phyloP scores from a whole-genome alignment of 2,329 filamentous ascomycete species.

The Epichloe sp. region DNA sequence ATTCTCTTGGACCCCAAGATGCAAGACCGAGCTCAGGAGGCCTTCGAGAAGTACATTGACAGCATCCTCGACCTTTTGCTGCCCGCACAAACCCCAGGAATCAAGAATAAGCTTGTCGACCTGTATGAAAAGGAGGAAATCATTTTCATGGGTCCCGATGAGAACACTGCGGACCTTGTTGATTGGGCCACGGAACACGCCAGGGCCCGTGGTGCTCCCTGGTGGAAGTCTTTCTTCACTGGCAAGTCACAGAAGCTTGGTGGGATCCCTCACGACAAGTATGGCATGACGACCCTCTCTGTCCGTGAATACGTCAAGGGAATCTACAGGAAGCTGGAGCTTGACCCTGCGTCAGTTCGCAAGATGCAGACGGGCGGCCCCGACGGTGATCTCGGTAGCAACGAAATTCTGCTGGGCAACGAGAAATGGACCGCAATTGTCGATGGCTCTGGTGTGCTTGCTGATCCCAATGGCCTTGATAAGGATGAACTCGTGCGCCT shows the following conservation, averaged over 20 bases:
- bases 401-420: constrained; percentile 90
- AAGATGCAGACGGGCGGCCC: constrained; percentile 98
- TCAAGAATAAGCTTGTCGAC: constrained; percentile 98
- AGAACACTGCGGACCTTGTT: constrained; percentile 95
- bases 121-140: constrained; percentile 92
- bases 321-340: constrained; percentile 89
- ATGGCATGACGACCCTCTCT: constrained; percentile 96
- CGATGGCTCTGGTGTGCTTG: constrained; percentile 90
- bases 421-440: constrained; percentile 93
- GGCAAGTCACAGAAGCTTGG: constrained; percentile 94
- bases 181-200: constrained; percentile 99
- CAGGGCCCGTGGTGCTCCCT: constrained; percentile 71
- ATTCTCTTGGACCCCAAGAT: constrained; percentile 87
- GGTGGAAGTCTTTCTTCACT: constrained; percentile 99
- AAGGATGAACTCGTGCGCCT: constrained; percentile 71
- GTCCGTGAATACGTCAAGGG: constrained; percentile 93
- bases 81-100: constrained; percentile 79
- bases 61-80: constrained; percentile 92
- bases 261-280: constrained; percentile 84
- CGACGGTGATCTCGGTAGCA: constrained; percentile 91
- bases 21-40: constrained; percentile 82
- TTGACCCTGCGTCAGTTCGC: constrained; percentile 70
- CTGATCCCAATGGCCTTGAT: constrained; percentile 83
- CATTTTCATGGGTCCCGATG: constrained; percentile 94
- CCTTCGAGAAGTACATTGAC: constrained; percentile 99